Evolutionary conservation across 2,329 filamentous ascomycete species (phyloP).

Genomic region (Thelonectria blattea): DNA sequence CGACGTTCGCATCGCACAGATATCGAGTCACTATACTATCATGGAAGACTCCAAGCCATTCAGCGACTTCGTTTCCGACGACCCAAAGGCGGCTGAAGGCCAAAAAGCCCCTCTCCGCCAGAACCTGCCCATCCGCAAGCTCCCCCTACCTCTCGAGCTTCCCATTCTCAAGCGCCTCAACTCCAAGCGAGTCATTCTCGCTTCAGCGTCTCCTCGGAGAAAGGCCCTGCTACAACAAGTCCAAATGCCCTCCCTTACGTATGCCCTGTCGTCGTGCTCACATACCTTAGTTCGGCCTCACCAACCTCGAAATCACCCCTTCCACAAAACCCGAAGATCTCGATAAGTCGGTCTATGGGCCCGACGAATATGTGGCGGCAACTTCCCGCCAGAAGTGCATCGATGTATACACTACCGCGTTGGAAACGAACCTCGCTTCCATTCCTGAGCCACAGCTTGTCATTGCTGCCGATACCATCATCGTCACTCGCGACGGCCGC

Average conservation of each 20-base stretch:
- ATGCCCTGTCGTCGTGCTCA: conserved; percentile 14
- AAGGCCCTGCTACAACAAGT: conserved; percentile 80
- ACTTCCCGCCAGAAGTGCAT: conserved; percentile 86
- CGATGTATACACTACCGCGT: conserved; percentile 64
- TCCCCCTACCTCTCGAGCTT: conserved; percentile 74
- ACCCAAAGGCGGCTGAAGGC: conserved; percentile 49
- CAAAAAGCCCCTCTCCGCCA: conserved; percentile 41
- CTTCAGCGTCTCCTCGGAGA: conserved; percentile 85
- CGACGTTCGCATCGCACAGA: neutral
- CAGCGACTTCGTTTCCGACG: conserved; percentile 53
- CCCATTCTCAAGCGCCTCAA: conserved; percentile 80
- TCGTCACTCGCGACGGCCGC: conserved; percentile 75
- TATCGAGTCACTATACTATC: conserved; percentile 9
- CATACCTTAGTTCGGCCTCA: conserved; percentile 71
- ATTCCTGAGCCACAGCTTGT: conserved; percentile 79
- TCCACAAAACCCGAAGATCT: conserved; percentile 86
- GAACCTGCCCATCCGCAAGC: conserved; percentile 49
- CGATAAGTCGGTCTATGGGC: conserved; percentile 73
- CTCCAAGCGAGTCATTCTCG: conserved; percentile 83
- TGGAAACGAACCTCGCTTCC: conserved; percentile 51
- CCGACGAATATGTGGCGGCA: conserved; percentile 88
- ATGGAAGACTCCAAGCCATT: conserved; percentile 41
- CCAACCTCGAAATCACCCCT: conserved; percentile 81
- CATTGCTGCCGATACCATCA: conserved; percentile 88
- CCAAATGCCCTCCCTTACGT: conserved; percentile 12